phyloP scores from a whole-genome alignment of 2,329 filamentous ascomycete species.

The Phaeosphaeriaceae sp. region DNA sequence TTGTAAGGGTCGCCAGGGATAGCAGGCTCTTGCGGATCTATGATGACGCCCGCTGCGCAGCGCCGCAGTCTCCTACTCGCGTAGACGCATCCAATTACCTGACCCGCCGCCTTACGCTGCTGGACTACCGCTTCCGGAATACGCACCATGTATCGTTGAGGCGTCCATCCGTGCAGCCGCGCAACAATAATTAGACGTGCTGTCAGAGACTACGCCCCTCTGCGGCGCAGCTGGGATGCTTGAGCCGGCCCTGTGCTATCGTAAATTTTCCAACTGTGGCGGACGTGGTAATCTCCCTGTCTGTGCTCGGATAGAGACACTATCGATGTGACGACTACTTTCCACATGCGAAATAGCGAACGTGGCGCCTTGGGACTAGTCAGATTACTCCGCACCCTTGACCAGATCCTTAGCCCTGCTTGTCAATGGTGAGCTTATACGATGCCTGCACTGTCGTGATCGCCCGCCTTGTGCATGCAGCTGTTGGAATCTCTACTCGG shows the following conservation, averaged over 20 bases:
- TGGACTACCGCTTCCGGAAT: neutral
- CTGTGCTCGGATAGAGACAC: constrained; percentile 13
- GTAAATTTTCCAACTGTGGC: constrained; percentile 2
- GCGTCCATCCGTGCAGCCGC: neutral
- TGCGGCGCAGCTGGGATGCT: neutral
- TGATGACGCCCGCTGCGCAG: constrained; percentile 11
- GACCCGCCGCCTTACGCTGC: neutral
- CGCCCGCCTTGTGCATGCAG: neutral
- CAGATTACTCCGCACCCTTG: neutral
- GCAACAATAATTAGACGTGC: neutral
- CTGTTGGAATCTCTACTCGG: neutral
- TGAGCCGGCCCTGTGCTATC: neutral
- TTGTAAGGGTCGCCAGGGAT: constrained; percentile 14
- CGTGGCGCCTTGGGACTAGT: neutral
- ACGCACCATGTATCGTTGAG: neutral
- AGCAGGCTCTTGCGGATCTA: constrained; percentile 24
- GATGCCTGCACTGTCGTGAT: neutral
- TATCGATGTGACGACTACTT: constrained; percentile 13
- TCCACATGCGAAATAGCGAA: neutral
- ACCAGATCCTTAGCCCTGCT: neutral
- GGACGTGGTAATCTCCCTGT: constrained; percentile 13
- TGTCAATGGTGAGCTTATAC: neutral
- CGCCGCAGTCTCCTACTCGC: neutral
- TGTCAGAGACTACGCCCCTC: neutral
- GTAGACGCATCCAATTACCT: neutral